Evolutionary conservation across 495 filamentous ascomycete species (phyloP), one percentile per base, ranked within the genome.

Genomic region (Penicillium taxi): DNA sequence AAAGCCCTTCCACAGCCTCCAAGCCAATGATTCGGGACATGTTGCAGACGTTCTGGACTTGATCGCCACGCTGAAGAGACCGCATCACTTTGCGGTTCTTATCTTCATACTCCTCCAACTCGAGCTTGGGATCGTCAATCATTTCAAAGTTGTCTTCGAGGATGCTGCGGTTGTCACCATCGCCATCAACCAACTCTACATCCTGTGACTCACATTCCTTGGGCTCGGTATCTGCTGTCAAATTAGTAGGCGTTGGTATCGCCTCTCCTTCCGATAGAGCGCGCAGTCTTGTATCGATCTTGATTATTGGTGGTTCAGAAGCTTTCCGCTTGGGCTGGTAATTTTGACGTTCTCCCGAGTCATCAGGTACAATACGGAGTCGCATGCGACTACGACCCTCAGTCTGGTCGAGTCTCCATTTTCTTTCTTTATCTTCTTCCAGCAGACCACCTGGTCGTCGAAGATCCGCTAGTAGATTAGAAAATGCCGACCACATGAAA

Each of bases 11-110:
- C 35, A 78, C 77, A 14, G 90, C 89, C 47, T 96, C 90, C 4
- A 98, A 67, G 6, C 91, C 91, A 35, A 95, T 80, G 33, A 98
- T 85, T 6, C 93, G 78, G 27, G 91, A 96, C 39, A 95, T 78
- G 52, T 98, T 98, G 68, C 85, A 91, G 5, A 95, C 86, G 45
- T 82, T 80, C 51, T 94, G 85, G n/a, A 98, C 89, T 36, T 85
- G 72, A 49, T 98, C 91, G 4, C 86, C 86, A 21, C 85, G 82
- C 42, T 95, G 84, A 9, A 98, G 72, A 45, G 86, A 94, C 39
- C 91, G 72, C 85, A 96, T 88, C 32, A 98, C 91, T 60, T 93
- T 96, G 11, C 91, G 70, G 51, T 98, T 96, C 64, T 94, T 96
- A 54, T 98, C 91, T 61, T 96, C 91, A 49, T 86, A 94, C 8